Percentiles rank a stretch among this genome's conserved stretches.
Evolutionary conservation across 2,329 filamentous ascomycete genomes (phyloP).

Genomic region (Ophiocordyceps robertsii): DNA sequence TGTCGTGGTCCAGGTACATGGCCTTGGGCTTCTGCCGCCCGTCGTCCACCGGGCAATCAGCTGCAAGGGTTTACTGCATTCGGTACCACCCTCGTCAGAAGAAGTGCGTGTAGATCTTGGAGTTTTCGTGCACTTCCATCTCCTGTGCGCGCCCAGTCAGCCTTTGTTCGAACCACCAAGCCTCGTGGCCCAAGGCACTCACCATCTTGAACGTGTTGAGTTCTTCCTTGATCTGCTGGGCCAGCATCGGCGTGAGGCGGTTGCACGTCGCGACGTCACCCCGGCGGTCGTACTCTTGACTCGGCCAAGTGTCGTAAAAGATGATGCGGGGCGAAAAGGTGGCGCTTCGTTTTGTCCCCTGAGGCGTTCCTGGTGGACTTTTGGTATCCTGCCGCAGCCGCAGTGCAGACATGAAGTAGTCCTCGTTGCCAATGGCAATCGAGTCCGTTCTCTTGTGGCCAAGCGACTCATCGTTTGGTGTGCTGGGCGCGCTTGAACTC

Average conservation of each 20-base stretch:
- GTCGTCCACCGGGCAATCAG: slow-evolving; percentile 13
- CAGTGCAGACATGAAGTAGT: slow-evolving; percentile 76
- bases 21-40: slow-evolving; percentile 10
- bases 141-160: slow-evolving; percentile 49
- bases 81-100: slow-evolving; percentile 53
- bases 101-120: slow-evolving; percentile 99
- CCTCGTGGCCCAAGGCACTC: slow-evolving; percentile 1
- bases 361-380: slow-evolving; percentile 69
- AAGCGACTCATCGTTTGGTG: slow-evolving; percentile 64
- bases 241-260: slow-evolving; percentile 87
- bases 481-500: slow-evolving; percentile 75
- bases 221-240: slow-evolving; percentile 98
- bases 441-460: slow-evolving; percentile 55
- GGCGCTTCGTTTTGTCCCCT: slow-evolving; percentile 50
- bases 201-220: slow-evolving; percentile 97
- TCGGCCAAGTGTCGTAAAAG: slow-evolving; percentile 94
- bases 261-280: slow-evolving; percentile 98
- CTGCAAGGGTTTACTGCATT: slow-evolving; percentile 8
- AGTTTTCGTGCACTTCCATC: slow-evolving; percentile 98
- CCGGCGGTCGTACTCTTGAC: slow-evolving; percentile 86
- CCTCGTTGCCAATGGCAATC: slow-evolving; percentile 65
- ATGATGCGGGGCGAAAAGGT: slow-evolving; percentile 87
- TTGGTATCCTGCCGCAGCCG: slow-evolving; percentile 64
- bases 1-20: slow-evolving; percentile 29
- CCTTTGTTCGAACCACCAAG: not conserved